phyloP scores from a whole-genome alignment of 306 rosid species.

The Gleditsia sinensis region DNA sequence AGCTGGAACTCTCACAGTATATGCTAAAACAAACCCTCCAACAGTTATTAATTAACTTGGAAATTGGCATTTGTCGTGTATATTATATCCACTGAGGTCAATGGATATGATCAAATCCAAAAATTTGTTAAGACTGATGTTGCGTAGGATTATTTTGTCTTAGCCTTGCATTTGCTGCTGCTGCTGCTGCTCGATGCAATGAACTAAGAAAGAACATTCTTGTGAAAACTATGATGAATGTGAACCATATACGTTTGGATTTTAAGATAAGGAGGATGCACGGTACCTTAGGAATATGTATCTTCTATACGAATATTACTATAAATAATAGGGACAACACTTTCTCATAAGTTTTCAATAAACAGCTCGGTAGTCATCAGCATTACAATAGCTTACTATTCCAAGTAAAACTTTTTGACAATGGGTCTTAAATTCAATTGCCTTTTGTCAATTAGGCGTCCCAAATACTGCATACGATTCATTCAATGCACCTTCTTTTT shows the following conservation, averaged over 20 bases:
- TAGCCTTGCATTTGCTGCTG: not conserved
- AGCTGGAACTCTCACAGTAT: too few relatives aligned
- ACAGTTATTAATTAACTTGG: not conserved
- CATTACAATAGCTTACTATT: not conserved
- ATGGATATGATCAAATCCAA: not conserved
- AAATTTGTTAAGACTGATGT: not conserved
- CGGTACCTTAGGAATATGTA: not conserved
- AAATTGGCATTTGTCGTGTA: not conserved
- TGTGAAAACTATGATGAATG: not conserved
- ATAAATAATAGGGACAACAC: not conserved
- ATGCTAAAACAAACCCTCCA: too few relatives aligned
- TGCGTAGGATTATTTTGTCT: not conserved
- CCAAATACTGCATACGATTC: not conserved
- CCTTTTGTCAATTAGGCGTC: not conserved
- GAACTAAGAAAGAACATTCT: not conserved
- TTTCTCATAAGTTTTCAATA: not conserved
- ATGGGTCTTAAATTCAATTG: not conserved
- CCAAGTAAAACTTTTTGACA: not conserved
- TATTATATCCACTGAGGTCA: not conserved
- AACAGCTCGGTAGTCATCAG: not conserved
- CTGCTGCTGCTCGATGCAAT: not conserved
- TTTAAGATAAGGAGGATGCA: not conserved
- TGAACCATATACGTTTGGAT: not conserved
- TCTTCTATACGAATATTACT: too few relatives aligned
- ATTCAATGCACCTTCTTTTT: not conserved